Percentiles rank a stretch among this genome's conserved stretches.
Evolutionary conservation across 169 alveolate species (phyloP).

Genomic region (Babesia bigemina): DNA sequence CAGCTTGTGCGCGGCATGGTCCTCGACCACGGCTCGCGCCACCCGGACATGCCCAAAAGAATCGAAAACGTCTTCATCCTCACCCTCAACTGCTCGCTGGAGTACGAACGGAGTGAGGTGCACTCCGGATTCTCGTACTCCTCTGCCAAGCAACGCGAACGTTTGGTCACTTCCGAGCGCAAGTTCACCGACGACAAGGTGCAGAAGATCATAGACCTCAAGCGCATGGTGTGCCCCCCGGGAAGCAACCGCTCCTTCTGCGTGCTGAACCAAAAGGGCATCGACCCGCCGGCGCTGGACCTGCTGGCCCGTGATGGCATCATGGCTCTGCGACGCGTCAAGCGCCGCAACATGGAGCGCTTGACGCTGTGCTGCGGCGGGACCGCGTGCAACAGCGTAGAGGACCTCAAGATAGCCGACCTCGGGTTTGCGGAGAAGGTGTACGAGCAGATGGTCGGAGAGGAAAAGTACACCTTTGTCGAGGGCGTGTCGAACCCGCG

Average conservation of each 20-base stretch:
- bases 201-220: slow-evolving; percentile 92
- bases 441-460: slow-evolving; percentile 94
- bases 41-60: slow-evolving; percentile 97
- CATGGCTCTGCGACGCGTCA: slow-evolving; percentile 95
- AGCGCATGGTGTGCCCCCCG: slow-evolving; percentile 77
- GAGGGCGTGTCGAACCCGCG: slow-evolving; percentile 96
- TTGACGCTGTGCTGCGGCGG: slow-evolving; percentile 98
- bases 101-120: slow-evolving; percentile 98
- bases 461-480: slow-evolving; percentile 97
- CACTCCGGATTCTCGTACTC: slow-evolving; percentile 96
- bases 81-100: slow-evolving; percentile 96
- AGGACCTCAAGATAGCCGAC: slow-evolving; percentile 93
- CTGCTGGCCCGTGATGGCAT: slow-evolving; percentile 97
- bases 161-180: slow-evolving; percentile 94
- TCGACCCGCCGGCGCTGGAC: slow-evolving; percentile 99
- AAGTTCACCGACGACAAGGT: slow-evolving; percentile 96
- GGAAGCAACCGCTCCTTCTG: slow-evolving; percentile 86
- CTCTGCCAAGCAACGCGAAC: slow-evolving; percentile 96
- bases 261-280: slow-evolving; percentile 98
- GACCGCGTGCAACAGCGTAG: slow-evolving; percentile 95
- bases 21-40: slow-evolving; percentile 98
- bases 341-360: slow-evolving; percentile 98
- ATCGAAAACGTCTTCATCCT: slow-evolving; percentile 94
- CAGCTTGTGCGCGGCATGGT: slow-evolving; percentile 91
- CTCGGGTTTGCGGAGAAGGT: slow-evolving; percentile 97